A percentile compares a stretch with the other conserved stretches of the same genome.
These are phyloP conservation scores for Fusarium multiceps DNA, from an alignment of 2,329 filamentous ascomycete genomes.

Conservation along the genomic window DNA sequence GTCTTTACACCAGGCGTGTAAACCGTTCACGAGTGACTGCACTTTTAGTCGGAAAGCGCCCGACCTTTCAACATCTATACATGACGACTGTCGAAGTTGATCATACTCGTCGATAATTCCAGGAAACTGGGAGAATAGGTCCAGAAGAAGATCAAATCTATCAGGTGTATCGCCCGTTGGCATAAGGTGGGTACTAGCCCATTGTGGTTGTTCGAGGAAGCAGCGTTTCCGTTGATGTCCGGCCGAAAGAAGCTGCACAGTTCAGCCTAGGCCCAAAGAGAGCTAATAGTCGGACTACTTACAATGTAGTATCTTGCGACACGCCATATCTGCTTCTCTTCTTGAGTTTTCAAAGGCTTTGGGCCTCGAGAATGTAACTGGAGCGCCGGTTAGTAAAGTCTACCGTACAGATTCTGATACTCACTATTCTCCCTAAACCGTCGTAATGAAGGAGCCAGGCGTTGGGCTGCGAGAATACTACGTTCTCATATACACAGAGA, in stretches of 20 bases:
- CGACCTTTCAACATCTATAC: neutral
- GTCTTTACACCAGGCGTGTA: slow-evolving; percentile 6
- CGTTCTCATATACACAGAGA: slow-evolving; percentile 28
- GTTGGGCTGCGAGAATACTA: slow-evolving; percentile 20
- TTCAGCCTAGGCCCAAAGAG: neutral
- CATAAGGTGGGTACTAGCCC: neutral
- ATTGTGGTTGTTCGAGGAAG: slow-evolving; percentile 29
- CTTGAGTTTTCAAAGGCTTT: neutral
- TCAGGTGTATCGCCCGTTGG: slow-evolving; percentile 1
- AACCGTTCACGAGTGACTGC: neutral
- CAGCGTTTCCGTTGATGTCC: slow-evolving; percentile 23
- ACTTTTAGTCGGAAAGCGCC: neutral
- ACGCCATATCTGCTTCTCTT: slow-evolving; percentile 19
- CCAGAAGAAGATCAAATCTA: slow-evolving; percentile 11
- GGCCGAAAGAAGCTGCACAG: slow-evolving; percentile 17
- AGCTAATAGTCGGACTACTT: fast-evolving
- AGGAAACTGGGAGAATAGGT: slow-evolving; percentile 14
- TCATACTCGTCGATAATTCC: slow-evolving; percentile 14
- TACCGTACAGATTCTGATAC: neutral
- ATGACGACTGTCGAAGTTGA: neutral
- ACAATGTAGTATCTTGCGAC: slow-evolving; percentile 18
- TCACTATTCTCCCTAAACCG: slow-evolving; percentile 17
- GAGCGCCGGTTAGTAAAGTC: too few relatives aligned
- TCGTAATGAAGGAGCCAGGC: slow-evolving; percentile 33
- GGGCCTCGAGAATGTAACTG: slow-evolving; percentile 29